Evolutionary conservation across 2,329 filamentous ascomycete species (phyloP).

Genomic region (Dothidotthia symphoricarpi): DNA sequence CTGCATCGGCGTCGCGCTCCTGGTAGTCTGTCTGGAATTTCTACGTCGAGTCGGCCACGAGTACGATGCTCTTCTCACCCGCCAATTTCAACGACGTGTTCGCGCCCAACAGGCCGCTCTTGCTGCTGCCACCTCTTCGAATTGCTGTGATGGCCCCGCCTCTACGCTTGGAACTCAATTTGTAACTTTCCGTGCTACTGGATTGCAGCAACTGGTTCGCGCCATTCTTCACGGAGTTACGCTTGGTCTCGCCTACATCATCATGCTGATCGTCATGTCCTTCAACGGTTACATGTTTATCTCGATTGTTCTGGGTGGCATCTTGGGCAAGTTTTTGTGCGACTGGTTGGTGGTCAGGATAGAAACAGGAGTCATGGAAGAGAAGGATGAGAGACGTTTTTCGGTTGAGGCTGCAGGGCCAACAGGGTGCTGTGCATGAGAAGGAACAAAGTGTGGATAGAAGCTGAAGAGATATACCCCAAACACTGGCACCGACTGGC

Average conservation of each 20-base stretch:
- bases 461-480: too few species aligned
- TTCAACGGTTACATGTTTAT: constrained; percentile 74
- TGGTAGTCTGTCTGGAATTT: constrained; percentile 70
- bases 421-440: constrained; percentile 30
- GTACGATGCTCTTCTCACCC: constrained; percentile 67
- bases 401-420: constrained; percentile 27
- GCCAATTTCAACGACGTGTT: constrained; percentile 48
- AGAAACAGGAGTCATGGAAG: constrained; percentile 21
- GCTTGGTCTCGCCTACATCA: constrained; percentile 73
- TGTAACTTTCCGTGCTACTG: constrained; percentile 52
- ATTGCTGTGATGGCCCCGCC: constrained; percentile 27
- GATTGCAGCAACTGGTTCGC: constrained; percentile 65
- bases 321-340: constrained; percentile 70
- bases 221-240: constrained; percentile 68
- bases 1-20: constrained; percentile 74
- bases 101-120: constrained; percentile 23
- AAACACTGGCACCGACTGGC: too few species aligned
- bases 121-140: constrained; percentile 16
- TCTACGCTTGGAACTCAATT: constrained; percentile 24
- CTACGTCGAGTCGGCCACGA: constrained; percentile 69
- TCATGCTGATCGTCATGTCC: constrained; percentile 71
- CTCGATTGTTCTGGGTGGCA: constrained; percentile 75
- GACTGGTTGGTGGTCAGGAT: constrained; percentile 55
- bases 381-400: constrained; percentile 24
- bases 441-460: background rate